Conservation (phyloP, 768 basidiomycete genomes). For the Obba rivulosa region DNA sequence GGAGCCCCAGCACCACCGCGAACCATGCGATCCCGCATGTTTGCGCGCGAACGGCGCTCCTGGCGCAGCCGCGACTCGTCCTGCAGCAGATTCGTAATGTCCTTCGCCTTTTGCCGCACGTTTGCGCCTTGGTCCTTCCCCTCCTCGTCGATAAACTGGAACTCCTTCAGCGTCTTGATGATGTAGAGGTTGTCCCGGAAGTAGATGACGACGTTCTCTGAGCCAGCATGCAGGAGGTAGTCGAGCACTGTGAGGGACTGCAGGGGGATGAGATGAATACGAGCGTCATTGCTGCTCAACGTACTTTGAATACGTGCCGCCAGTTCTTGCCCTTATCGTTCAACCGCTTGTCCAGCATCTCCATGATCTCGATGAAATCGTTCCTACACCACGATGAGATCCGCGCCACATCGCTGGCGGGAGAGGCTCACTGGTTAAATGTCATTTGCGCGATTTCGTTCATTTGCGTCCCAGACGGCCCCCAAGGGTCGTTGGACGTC, state of each 20-base stretch:
- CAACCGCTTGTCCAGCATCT: slow-evolving; percentile 97
- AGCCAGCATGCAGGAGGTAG: slow-evolving; percentile 93
- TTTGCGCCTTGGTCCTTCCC: slow-evolving; percentile 99
- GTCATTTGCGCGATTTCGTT: slow-evolving; percentile 97
- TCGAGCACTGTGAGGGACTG: slow-evolving; percentile 91
- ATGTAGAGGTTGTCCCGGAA: slow-evolving; percentile 97
- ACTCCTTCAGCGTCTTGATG: slow-evolving; percentile 98
- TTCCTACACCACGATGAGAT: slow-evolving; percentile 41
- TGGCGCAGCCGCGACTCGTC: slow-evolving; percentile 83
- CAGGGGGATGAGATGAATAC: background rate
- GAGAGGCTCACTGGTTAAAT: slow-evolving; percentile 74
- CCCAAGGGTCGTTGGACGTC: slow-evolving; percentile 97
- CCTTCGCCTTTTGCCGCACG: slow-evolving; percentile 95
- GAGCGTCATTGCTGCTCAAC: slow-evolving; percentile 10
- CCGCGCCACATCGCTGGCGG: background rate
- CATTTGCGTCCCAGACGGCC: slow-evolving; percentile 97
- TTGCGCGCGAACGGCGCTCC: slow-evolving; percentile 77
- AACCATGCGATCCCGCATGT: slow-evolving; percentile 95
- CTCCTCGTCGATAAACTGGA: slow-evolving; percentile 93
- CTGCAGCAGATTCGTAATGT: slow-evolving; percentile 89
- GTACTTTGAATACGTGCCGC: slow-evolving; percentile 97
- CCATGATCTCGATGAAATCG: slow-evolving; percentile 99
- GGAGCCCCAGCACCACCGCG: slow-evolving; percentile 43
- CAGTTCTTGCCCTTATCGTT: slow-evolving; percentile 99
- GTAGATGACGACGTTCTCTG: slow-evolving; percentile 98